Percentiles rank a stretch among this genome's conserved stretches.
phyloP scores from a whole-genome alignment of 2,329 filamentous ascomycete genomes.

The Aspergillus flavus region DNA sequence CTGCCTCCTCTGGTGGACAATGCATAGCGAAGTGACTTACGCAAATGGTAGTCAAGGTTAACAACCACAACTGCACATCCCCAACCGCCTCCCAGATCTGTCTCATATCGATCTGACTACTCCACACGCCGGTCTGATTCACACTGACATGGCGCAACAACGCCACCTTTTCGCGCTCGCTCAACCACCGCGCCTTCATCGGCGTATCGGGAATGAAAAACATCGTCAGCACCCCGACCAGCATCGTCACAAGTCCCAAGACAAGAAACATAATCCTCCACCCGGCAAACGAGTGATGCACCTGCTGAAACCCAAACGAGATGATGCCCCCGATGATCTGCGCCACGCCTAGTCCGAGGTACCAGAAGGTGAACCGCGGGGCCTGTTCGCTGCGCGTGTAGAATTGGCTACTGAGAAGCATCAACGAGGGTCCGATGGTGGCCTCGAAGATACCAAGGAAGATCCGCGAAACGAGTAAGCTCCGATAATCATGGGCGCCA shows the following conservation, averaged over 20 bases:
- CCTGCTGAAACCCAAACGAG: slow-evolving; percentile 58
- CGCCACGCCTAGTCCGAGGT: slow-evolving; percentile 58
- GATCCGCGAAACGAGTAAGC: slow-evolving; percentile 58
- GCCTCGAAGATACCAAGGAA: slow-evolving; percentile 65
- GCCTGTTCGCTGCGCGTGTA: slow-evolving; percentile 61
- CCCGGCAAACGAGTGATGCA: slow-evolving; percentile 40
- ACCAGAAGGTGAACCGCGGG: slow-evolving; percentile 62
- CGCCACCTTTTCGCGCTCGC: slow-evolving; percentile 41
- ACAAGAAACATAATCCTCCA: slow-evolving; percentile 56
- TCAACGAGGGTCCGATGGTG: slow-evolving; percentile 61
- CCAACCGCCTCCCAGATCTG: slow-evolving; percentile 52
- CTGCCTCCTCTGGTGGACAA: background rate
- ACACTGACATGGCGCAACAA: slow-evolving; percentile 47
- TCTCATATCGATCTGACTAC: slow-evolving; percentile 50
- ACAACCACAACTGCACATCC: slow-evolving; percentile 51
- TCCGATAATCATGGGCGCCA: slow-evolving; percentile 56
- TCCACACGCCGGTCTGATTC: slow-evolving; percentile 57
- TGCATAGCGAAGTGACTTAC: background rate
- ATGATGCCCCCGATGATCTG: slow-evolving; percentile 57
- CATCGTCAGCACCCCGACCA: slow-evolving; percentile 40
- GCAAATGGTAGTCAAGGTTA: slow-evolving; percentile 32
- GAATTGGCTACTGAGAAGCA: slow-evolving; percentile 64
- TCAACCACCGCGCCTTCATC: slow-evolving; percentile 39
- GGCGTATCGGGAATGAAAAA: slow-evolving; percentile 47
- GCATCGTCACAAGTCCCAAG: slow-evolving; percentile 47